A percentile compares a stretch with the other conserved stretches of the same genome.
phyloP scores from a whole-genome alignment of 1,139 yeast species.

The Scheffersomyces stambukii region DNA sequence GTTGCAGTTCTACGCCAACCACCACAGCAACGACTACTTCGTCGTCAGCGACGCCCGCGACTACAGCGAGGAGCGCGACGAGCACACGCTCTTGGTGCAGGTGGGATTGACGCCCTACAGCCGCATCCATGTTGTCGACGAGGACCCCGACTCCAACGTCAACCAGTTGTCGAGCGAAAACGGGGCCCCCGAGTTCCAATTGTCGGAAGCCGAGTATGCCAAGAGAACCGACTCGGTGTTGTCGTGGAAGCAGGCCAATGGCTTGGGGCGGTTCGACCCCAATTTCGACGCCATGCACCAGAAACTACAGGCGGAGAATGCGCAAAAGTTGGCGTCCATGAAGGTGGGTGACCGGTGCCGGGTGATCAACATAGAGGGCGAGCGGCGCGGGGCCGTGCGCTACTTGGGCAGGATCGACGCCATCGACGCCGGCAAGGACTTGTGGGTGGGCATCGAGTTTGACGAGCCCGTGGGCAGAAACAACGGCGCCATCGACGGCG shows the following conservation, averaged over 20 bases:
- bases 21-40: slow-evolving; percentile 33
- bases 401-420: slow-evolving; percentile 66
- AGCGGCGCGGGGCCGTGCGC: slow-evolving; percentile 63
- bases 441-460: slow-evolving; percentile 49
- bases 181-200: slow-evolving; percentile 42
- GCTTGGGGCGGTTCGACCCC: slow-evolving; percentile 73
- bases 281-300: slow-evolving; percentile 26
- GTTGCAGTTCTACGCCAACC: slow-evolving; percentile 44
- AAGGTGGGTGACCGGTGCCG: slow-evolving; percentile 39
- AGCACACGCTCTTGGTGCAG: slow-evolving; percentile 11
- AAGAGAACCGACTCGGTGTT: slow-evolving; percentile 59
- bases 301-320: slow-evolving; percentile 15
- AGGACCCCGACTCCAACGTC: slow-evolving; percentile 47
- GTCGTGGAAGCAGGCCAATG: slow-evolving; percentile 66
- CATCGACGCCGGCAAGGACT: slow-evolving; percentile 43
- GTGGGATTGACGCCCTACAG: slow-evolving; percentile 32
- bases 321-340: slow-evolving; percentile 14
- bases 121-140: slow-evolving; percentile 53
- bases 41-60: slow-evolving; percentile 16
- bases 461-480: slow-evolving; percentile 49
- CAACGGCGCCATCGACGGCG: slow-evolving; percentile 35
- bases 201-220: slow-evolving; percentile 68
- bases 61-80: slow-evolving; percentile 15
- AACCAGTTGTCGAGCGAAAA: slow-evolving; percentile 30
- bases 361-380: slow-evolving; percentile 41